phyloP scores from a whole-genome alignment of 1,284 basidiomycete genomes.

The Moniliella sp. region DNA sequence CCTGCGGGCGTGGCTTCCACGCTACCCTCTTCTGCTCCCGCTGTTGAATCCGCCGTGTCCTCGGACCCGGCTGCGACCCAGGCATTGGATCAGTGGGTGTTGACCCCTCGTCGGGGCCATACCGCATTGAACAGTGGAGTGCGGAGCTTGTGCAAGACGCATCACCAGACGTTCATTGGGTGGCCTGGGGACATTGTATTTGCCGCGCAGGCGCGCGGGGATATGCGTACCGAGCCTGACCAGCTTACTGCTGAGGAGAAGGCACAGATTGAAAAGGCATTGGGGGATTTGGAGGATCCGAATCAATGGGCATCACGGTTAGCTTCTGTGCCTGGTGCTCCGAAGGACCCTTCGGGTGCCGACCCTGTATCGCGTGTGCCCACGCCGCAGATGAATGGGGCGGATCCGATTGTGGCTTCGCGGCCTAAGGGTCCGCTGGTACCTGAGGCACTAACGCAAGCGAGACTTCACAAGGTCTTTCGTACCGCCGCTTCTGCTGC shows the following conservation, averaged over 20 bases:
- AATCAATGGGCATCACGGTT: slow-evolving; percentile 17
- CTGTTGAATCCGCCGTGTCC: too few relatives aligned
- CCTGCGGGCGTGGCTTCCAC: too few relatives aligned
- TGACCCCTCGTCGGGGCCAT: slow-evolving; percentile 65
- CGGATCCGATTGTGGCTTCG: slow-evolving; percentile 33
- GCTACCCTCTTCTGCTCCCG: too few relatives aligned
- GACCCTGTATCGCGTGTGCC: slow-evolving; percentile 10
- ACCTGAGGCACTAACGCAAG: too few relatives aligned
- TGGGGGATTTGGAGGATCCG: slow-evolving; percentile 23
- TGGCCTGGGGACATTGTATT: slow-evolving; percentile 69
- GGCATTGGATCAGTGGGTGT: slow-evolving; percentile 44
- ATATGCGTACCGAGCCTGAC: slow-evolving; percentile 17
- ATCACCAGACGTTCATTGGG: slow-evolving; percentile 73
- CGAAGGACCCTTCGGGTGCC: slow-evolving; percentile 6
- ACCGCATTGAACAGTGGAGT: slow-evolving; percentile 88
- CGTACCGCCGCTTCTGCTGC: too few relatives aligned
- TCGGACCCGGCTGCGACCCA: too few relatives aligned
- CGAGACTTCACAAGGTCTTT: too few relatives aligned
- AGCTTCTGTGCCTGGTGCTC: slow-evolving; percentile 11
- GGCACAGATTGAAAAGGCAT: slow-evolving; percentile 18
- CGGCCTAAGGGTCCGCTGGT: too few relatives aligned
- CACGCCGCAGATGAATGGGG: slow-evolving; percentile 19
- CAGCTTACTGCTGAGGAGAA: slow-evolving; percentile 19
- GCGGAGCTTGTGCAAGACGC: slow-evolving; percentile 54
- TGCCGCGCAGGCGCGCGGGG: slow-evolving; percentile 15